These are phyloP conservation scores for Kipferlia bialata DNA, from an alignment of 78 protist species.

Conservation along the genomic window DNA sequence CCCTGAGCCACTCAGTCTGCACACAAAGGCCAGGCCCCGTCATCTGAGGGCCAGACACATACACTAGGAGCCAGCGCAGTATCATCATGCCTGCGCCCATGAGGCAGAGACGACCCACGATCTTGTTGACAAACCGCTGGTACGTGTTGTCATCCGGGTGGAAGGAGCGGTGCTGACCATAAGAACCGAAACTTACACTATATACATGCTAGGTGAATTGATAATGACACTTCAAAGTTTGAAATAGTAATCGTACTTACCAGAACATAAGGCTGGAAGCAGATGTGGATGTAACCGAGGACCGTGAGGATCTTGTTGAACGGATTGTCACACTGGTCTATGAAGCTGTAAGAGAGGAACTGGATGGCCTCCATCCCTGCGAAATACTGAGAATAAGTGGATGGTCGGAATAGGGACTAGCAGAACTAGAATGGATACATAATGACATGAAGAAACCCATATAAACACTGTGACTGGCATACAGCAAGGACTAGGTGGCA, in stretches of 20 bases:
- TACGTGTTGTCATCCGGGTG: too few relatives aligned
- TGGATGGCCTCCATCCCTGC: conserved; percentile 13
- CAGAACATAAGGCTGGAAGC: conserved; percentile 38
- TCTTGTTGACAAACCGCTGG: background rate
- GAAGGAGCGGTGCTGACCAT: too few relatives aligned
- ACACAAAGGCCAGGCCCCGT: background rate
- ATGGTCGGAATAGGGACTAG: too few relatives aligned
- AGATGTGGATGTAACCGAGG: conserved; percentile 29
- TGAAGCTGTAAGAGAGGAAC: conserved; percentile 13
- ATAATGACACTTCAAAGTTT: conserved; percentile 20
- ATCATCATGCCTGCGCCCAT: conserved; percentile 2
- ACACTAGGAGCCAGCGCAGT: background rate
- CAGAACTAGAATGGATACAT: too few relatives aligned
- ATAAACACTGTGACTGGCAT: too few relatives aligned
- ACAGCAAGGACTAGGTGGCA: too few relatives aligned
- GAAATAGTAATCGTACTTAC: too few relatives aligned
- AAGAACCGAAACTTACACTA: too few relatives aligned
- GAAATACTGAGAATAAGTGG: too few relatives aligned
- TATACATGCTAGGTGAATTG: too few relatives aligned
- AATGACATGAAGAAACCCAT: too few relatives aligned
- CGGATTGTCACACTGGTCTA: background rate
- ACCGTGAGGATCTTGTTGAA: conserved; percentile 22
- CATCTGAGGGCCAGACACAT: background rate
- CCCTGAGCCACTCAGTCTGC: conserved; percentile 24
- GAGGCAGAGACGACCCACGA: conserved; percentile 6